A percentile compares a stretch with the other conserved stretches of the same genome.
phyloP scores from a whole-genome alignment of 1,139 yeast species.

The Zygoascus sp. region DNA sequence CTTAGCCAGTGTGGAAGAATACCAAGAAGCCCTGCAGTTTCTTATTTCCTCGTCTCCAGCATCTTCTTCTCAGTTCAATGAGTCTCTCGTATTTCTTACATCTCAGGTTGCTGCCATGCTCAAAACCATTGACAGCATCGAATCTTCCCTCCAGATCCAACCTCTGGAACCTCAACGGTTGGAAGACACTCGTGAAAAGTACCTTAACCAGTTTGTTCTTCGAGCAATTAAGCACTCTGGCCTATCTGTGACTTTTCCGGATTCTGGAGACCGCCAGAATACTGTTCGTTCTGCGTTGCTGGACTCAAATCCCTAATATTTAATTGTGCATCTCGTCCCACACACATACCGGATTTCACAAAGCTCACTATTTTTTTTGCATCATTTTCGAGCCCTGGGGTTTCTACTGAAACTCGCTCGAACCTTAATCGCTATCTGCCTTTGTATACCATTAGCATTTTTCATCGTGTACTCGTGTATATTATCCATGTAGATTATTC shows the following conservation, averaged over 20 bases:
- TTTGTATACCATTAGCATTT: no score
- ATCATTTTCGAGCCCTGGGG: no score
- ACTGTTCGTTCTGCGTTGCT: background rate
- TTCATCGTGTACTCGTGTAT: no score
- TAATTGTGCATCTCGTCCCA: no score
- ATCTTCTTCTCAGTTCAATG: constrained; percentile 36
- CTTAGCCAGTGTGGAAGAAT: constrained; percentile 35
- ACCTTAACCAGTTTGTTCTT: constrained; percentile 19
- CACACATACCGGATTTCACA: no score
- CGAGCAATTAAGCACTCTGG: constrained; percentile 21
- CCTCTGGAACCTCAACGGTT: constrained; percentile 8
- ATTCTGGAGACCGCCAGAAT: background rate
- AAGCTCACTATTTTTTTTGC: no score
- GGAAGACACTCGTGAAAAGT: constrained; percentile 19
- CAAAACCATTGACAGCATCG: constrained; percentile 7
- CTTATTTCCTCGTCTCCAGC: constrained; percentile 42
- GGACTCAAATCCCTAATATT: background rate
- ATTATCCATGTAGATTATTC: background rate
- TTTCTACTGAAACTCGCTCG: no score
- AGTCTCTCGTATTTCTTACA: constrained; percentile 47
- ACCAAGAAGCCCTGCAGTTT: constrained; percentile 36
- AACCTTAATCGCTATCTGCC: no score
- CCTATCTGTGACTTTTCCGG: background rate
- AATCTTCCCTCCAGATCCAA: constrained; percentile 10
- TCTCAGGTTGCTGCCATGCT: constrained; percentile 30